Evolutionary conservation across 345 rosid genomes (phyloP).

Genomic region (Ceriops tagal): DNA sequence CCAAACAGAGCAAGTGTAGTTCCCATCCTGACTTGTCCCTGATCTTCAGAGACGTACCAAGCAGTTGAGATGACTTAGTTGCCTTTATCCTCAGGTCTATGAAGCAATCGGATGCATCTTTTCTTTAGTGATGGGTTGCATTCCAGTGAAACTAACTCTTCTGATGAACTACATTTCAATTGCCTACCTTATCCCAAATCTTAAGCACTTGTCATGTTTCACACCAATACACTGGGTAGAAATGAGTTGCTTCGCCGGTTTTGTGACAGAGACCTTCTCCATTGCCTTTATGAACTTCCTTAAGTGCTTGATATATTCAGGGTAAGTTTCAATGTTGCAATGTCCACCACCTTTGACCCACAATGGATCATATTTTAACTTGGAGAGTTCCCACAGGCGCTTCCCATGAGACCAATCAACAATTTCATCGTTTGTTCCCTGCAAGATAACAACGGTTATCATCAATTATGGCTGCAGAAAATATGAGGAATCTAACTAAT

Average conservation of each 20-base stretch:
- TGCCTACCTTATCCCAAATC: constrained; percentile 46
- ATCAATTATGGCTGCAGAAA: constrained; percentile 5
- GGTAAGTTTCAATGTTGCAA: constrained; percentile 92
- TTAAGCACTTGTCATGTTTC: constrained; percentile 47
- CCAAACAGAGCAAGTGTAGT: constrained; percentile 13
- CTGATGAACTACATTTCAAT: constrained; percentile 4
- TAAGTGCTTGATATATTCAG: constrained; percentile 83
- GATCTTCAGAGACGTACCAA: constrained; percentile 13
- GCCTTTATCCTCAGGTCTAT: background rate
- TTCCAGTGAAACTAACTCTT: constrained; percentile 11
- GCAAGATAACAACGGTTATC: constrained; percentile 11
- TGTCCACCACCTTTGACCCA: constrained; percentile 99
- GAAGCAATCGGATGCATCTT: constrained; percentile 13
- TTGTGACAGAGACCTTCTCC: constrained; percentile 73
- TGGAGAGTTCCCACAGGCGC: constrained; percentile 86
- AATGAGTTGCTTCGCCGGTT: constrained; percentile 45
- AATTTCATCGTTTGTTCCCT: constrained; percentile 92
- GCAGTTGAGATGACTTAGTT: constrained; percentile 9
- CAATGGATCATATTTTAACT: constrained; percentile 84
- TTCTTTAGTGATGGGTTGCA: constrained; percentile 9
- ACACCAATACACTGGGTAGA: constrained; percentile 50
- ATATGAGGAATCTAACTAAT: background rate
- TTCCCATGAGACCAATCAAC: constrained; percentile 91
- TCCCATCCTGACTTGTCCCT: constrained; percentile 13
- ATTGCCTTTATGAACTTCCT: constrained; percentile 74